Conservation (phyloP, 2,329 filamentous ascomycete genomes). For the Xylariaceae sp. region DNA sequence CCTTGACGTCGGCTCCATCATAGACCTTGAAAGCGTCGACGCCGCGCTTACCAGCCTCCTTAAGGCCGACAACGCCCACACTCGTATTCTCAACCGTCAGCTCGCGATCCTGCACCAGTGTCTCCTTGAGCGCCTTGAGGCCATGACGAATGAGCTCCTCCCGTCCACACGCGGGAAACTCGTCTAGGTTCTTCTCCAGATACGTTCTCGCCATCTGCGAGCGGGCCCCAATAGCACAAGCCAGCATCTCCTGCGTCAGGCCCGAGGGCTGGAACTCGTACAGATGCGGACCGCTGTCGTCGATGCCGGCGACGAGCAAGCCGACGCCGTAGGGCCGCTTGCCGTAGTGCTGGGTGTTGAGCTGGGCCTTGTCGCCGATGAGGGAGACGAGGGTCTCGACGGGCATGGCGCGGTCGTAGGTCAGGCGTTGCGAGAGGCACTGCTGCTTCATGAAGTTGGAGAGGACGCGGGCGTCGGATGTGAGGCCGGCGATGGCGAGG, state of each 20-base stretch:
- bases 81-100: constrained; percentile 96
- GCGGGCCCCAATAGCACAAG: constrained; percentile 91
- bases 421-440: constrained; percentile 90
- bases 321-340: constrained; percentile 95
- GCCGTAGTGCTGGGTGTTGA: constrained; percentile 96
- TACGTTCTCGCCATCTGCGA: constrained; percentile 98
- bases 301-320: constrained; percentile 85
- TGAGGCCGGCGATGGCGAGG: constrained; percentile 92
- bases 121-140: constrained; percentile 88
- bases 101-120: constrained; percentile 93
- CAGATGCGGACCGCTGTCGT: constrained; percentile 89
- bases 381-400: constrained; percentile 83
- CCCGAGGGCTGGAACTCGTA: constrained; percentile 98
- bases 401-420: constrained; percentile 90
- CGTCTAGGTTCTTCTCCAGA: constrained; percentile 84
- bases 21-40: constrained; percentile 84
- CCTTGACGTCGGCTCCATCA: constrained; percentile 81
- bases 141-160: constrained; percentile 92
- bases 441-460: constrained; percentile 99
- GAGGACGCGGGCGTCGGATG: constrained; percentile 95
- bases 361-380: constrained; percentile 94
- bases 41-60: constrained; percentile 47
- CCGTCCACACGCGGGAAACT: constrained; percentile 69
- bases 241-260: constrained; percentile 95
- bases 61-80: constrained; percentile 74